A percentile compares a stretch with the other conserved stretches of the same genome.
Evolutionary conservation across 176 grass and related monocot genomes (phyloP).

Genomic region (Puya raimondii): DNA sequence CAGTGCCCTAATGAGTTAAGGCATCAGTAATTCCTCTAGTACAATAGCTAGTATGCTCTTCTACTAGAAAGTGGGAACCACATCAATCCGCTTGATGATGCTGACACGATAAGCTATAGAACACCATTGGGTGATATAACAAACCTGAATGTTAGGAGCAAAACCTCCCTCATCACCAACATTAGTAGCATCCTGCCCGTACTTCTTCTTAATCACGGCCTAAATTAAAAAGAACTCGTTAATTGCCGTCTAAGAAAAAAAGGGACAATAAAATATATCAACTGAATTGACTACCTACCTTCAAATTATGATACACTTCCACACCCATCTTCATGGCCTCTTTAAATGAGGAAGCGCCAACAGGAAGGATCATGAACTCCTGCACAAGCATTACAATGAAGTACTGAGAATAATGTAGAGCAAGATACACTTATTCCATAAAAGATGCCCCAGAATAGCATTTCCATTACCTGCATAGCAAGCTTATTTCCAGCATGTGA

Average conservation of each 20-base stretch:
- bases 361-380: slow-evolving; percentile 98
- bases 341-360: slow-evolving; percentile 81
- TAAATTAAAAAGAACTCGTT: slow-evolving; percentile 16
- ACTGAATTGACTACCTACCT: slow-evolving; percentile 28
- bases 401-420: not conserved
- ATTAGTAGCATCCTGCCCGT: slow-evolving; percentile 93
- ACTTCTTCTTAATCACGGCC: slow-evolving; percentile 94
- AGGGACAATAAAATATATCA: not conserved
- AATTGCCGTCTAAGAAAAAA: not conserved
- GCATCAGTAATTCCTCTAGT: not conserved
- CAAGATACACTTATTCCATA: not conserved
- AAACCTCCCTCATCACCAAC: slow-evolving; percentile 97
- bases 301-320: slow-evolving; percentile 90
- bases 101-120: not conserved
- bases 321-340: slow-evolving; percentile 99
- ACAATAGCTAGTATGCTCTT: not conserved
- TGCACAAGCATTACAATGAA: slow-evolving; percentile 14
- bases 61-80: not conserved
- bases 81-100: not conserved
- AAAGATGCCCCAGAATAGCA: not conserved
- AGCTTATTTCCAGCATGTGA: slow-evolving; percentile 96
- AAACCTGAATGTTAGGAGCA: slow-evolving; percentile 94
- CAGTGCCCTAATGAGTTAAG: not conserved
- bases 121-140: not conserved
- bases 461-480: slow-evolving; percentile 51